These are phyloP conservation scores for Apiospora arundinis DNA, from an alignment of 2,329 filamentous ascomycete species.

Conservation along the genomic window DNA sequence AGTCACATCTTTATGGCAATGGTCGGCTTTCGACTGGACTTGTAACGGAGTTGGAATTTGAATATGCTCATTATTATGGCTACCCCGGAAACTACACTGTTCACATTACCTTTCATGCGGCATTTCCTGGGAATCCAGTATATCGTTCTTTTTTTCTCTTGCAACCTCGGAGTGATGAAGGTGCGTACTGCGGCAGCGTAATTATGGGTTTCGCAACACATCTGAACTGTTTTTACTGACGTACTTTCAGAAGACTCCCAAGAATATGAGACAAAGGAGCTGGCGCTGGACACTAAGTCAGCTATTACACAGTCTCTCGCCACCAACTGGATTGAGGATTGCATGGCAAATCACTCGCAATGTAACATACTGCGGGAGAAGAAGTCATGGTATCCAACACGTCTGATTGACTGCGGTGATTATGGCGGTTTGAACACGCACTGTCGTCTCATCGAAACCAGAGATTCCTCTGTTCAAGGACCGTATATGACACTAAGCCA, in stretches of 20 bases:
- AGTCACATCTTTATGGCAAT: background rate
- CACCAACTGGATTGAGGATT: background rate
- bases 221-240: background rate
- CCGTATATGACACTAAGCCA: background rate
- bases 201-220: too few relatives aligned
- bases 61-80: background rate
- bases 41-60: background rate
- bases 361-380: background rate
- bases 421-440: background rate
- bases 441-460: background rate
- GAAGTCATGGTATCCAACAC: background rate
- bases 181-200: background rate
- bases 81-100: background rate
- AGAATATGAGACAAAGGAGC: background rate
- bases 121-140: background rate
- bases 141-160: background rate
- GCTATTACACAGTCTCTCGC: background rate
- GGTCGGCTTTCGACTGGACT: too few relatives aligned
- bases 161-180: background rate
- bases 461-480: background rate
- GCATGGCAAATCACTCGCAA: background rate
- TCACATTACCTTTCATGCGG: background rate
- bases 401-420: background rate
- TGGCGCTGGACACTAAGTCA: background rate
- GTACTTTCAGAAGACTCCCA: background rate